Evolutionary conservation across 2,329 filamentous ascomycete genomes (phyloP).

Genomic region (Truncatella angustata): DNA sequence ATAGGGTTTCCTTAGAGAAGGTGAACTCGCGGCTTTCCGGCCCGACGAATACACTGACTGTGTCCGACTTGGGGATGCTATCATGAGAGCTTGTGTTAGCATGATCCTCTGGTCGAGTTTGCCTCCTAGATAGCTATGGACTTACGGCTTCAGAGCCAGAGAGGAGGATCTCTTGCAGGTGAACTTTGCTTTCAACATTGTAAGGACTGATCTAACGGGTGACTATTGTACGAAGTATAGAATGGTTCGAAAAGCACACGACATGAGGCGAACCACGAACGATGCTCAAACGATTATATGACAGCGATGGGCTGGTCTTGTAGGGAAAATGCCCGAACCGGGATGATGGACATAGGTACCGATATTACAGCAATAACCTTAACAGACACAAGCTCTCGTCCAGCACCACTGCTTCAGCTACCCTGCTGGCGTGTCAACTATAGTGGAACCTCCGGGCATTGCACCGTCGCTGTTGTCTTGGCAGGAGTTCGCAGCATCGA

Average conservation of each 20-base stretch:
- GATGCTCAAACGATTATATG: conserved; percentile 3
- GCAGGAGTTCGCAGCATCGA: neutral
- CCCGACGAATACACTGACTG: conserved; percentile 30
- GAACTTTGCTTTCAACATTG: conserved; percentile 8
- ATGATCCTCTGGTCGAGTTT: neutral
- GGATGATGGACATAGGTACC: neutral
- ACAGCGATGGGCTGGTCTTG: conserved; percentile 4
- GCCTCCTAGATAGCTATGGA: neutral
- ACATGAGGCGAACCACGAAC: neutral
- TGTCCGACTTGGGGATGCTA: conserved; percentile 20
- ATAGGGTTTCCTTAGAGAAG: conserved; percentile 27
- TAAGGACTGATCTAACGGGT: neutral
- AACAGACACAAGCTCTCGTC: conserved; percentile 5
- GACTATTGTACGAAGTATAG: neutral
- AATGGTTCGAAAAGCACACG: neutral
- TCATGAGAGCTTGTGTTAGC: conserved; percentile 3
- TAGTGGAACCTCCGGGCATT: neutral
- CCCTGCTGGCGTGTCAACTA: neutral
- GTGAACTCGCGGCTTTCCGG: conserved; percentile 24
- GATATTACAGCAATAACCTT: conserved; percentile 4
- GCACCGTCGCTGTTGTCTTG: neutral
- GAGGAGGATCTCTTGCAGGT: conserved; percentile 7
- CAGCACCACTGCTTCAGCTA: neutral
- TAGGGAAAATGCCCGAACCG: neutral
- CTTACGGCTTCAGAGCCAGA: conserved; percentile 2